Percentiles rank a stretch among this genome's conserved stretches.
These are phyloP conservation scores for Fusarium sp. DNA, from an alignment of 2,329 filamentous ascomycete species.

Conservation along the genomic window DNA sequence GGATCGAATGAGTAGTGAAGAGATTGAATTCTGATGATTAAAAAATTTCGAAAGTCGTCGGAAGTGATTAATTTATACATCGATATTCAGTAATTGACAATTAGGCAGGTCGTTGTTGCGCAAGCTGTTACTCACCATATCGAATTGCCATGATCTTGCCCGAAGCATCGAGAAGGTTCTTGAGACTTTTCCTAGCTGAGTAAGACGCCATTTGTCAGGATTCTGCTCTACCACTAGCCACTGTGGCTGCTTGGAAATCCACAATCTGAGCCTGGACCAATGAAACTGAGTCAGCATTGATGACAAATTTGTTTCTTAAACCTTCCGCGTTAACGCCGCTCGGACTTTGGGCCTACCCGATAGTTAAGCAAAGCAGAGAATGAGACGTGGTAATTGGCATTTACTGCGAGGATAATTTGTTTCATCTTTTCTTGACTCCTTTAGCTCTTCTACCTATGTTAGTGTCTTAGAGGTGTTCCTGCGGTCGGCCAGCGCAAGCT, in stretches of 20 bases:
- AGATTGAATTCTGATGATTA: neutral
- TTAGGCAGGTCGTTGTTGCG: conserved; percentile 2
- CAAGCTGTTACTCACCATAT: conserved; percentile 7
- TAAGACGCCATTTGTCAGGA: conserved; percentile 9
- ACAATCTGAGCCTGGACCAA: neutral
- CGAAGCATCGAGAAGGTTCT: conserved; percentile 4
- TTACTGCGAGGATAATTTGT: no score
- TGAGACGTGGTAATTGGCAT: no score
- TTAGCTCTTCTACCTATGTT: no score
- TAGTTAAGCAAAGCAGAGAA: no score
- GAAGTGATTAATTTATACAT: conserved; percentile 1
- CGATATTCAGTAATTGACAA: fast-evolving
- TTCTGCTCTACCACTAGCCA: neutral
- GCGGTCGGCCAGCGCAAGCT: no score
- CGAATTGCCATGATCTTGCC: neutral
- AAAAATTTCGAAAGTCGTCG: neutral
- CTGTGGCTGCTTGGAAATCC: neutral
- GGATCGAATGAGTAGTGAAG: neutral
- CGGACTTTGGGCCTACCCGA: neutral
- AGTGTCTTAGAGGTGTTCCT: no score
- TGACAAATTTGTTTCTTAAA: neutral
- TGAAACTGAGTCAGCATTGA: neutral
- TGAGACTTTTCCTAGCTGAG: neutral
- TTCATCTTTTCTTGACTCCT: no score
- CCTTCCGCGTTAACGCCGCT: neutral